Base-by-base conservation (phyloP, 176 grass and related monocot species). In the Stipa capillata region DNA sequence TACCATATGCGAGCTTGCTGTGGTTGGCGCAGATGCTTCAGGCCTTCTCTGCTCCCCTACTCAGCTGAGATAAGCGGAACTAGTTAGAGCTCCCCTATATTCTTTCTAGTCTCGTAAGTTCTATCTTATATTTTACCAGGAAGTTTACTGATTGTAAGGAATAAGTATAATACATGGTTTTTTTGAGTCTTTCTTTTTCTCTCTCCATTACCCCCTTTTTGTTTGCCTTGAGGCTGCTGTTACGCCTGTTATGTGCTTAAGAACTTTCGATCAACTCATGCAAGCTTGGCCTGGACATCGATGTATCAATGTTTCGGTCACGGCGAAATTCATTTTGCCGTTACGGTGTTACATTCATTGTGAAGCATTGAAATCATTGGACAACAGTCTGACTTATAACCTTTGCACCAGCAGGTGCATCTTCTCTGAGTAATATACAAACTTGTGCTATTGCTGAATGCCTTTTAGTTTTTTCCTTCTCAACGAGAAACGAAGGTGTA, bases 41-140 rank as follows among this genome's bases (percentile, higher is more conserved):
- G 94, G 94, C 37, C 91, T 97, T 20, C 82, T 97, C 50, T 97
- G 91, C 77, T 97, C 87, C 80, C 74, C 96, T 82, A 87, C 92
- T 42, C 96, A 99, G 53, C 50, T 37, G 73, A 99, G 96, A 94
- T 98, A 89, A 89, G 36, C 72, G 43, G 50, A 59, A 69, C 56
- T 83, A 84, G 53, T 66, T 88, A 84, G 81, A 52, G 62, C 62
- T 69, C 63, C 71, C 78, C 67, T 76, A 69, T 88, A 63, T 90
- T 87, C 75, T 84, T 84, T 84, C 75, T 84, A 79, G 43, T 65
- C 55, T 54, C 36, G 34, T 43, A 69, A 72, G 59, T 63, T 90
- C 70, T 55, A 43, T 82, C 31, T 13, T 55, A 90, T 83, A 85
- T 76, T 69, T 87, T 77, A 63, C 58, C 56, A 67, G 69, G 73